Evolutionary conservation across 306 rosid species (phyloP), one percentile per base, ranked within the genome.

Genomic region (Abrus precatorius): DNA sequence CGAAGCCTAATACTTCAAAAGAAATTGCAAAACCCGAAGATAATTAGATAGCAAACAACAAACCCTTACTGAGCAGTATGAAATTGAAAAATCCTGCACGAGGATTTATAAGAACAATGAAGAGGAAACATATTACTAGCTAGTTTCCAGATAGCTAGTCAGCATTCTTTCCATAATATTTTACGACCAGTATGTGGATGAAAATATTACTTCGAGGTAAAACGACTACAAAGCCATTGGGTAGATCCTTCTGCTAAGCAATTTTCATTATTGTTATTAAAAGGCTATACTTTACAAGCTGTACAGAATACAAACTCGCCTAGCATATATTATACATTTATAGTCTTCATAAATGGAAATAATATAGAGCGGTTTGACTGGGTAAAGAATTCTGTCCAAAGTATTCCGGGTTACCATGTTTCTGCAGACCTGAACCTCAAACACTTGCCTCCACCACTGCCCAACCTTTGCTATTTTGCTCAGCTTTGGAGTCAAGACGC

Each of bases 261-360:
- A 72, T 49, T 80, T 52, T 63, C 72, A 67, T 5, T 13, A 41
- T 34, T 67, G n/a, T 29, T 27, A 33, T 1, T 2, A 54, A 41
- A 63, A 27, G 33, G 4, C 14, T 2, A 43, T 41, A 12, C 44
- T 45, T 69, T 70, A 50, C 84, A 64, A 20, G 6, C 75, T 74
- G 56, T 68, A 69, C 73, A 84, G 5, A 41, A 29, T 43, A 68
- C 62, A 78, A 48, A 69, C 68, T 66, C 20, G 5, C 33, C 32
- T n/a, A 5, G 27, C 43, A 71, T 49, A 50, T 52, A 14, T 40
- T 52, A 28, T 29, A 56, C 73, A 71, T 20, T 67, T 47, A 32
- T 30, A 53, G 59, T 43, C 2, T 20, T 55, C 44, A 48, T 44
- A 50, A 76, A 7, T 38, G 72, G 50, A 64, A 20, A 66, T 14